Conservation (phyloP, 306 rosid species). For the Purshia tridentata region DNA sequence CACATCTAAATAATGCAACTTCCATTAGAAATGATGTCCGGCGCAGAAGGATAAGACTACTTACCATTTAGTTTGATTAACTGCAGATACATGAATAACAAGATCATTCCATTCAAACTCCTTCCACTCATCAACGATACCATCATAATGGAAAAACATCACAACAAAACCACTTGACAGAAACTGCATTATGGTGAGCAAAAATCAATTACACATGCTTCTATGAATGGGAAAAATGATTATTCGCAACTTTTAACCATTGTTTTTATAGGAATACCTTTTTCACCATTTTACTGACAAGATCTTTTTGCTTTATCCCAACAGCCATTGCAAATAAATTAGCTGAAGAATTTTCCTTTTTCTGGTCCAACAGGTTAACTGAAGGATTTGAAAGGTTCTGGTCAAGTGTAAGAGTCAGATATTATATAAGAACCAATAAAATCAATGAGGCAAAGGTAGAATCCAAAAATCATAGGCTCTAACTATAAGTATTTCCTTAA, state of each 20-base stretch:
- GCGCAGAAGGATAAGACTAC: constrained; percentile 19
- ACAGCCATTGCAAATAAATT: constrained; percentile 67
- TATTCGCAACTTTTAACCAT: neutral
- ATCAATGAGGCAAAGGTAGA: neutral
- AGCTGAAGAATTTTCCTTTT: constrained; percentile 31
- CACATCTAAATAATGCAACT: constrained; percentile 12
- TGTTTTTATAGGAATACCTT: constrained; percentile 49
- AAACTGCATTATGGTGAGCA: constrained; percentile 48
- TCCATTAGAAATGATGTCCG: neutral
- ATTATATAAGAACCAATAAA: neutral
- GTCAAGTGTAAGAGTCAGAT: neutral
- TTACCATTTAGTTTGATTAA: constrained; percentile 80
- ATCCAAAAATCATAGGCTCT: neutral
- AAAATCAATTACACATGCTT: constrained; percentile 4
- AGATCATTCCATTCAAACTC: constrained; percentile 54
- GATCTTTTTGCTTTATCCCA: constrained; percentile 74
- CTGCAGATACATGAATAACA: constrained; percentile 66
- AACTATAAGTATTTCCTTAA: no score
- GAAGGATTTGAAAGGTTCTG: neutral
- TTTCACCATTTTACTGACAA: constrained; percentile 69
- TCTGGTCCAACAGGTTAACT: constrained; percentile 32
- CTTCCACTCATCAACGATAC: constrained; percentile 65
- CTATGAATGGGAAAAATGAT: neutral
- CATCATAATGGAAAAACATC: constrained; percentile 93
- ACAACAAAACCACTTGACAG: constrained; percentile 58